These are phyloP conservation scores for Metschnikowia continentalis DNA, from an alignment of 805 yeast genomes.

Conservation along the genomic window DNA sequence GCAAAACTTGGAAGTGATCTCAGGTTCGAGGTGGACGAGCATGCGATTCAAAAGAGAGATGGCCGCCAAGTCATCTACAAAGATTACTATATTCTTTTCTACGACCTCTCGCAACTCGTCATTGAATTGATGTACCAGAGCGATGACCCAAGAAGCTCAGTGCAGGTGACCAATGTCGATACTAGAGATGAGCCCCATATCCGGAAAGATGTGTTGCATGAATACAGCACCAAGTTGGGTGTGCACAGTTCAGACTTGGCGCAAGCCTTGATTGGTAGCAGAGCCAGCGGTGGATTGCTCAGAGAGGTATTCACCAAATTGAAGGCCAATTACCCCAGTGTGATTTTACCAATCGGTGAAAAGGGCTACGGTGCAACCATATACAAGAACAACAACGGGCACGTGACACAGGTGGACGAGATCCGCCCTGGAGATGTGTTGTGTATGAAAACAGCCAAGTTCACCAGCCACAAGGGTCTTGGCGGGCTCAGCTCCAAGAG, in stretches of 20 bases:
- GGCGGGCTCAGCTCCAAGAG: slow-evolving; percentile 24
- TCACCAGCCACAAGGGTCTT: slow-evolving; percentile 61
- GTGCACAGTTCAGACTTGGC: slow-evolving; percentile 38
- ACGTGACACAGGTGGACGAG: slow-evolving; percentile 51
- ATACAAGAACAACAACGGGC: slow-evolving; percentile 46
- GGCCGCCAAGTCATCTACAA: slow-evolving; percentile 46
- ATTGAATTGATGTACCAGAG: slow-evolving; percentile 55
- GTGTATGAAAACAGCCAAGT: slow-evolving; percentile 70
- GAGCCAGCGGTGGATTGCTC: slow-evolving; percentile 28
- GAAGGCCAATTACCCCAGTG: slow-evolving; percentile 10
- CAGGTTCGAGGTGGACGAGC: slow-evolving; percentile 63
- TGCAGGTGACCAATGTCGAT: slow-evolving; percentile 29
- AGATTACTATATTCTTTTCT: slow-evolving; percentile 68
- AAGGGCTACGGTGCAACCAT: slow-evolving; percentile 72
- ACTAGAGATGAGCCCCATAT: slow-evolving; percentile 41
- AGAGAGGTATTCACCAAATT: slow-evolving; percentile 19
- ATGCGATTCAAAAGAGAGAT: slow-evolving; percentile 52
- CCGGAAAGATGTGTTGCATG: slow-evolving; percentile 46
- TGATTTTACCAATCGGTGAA: slow-evolving; percentile 56
- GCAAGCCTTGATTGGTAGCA: slow-evolving; percentile 30
- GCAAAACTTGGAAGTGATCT: slow-evolving; percentile 44
- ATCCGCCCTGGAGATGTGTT: slow-evolving; percentile 82
- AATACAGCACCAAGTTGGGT: slow-evolving; percentile 50
- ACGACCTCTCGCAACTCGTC: slow-evolving; percentile 65
- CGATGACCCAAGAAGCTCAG: slow-evolving; percentile 50